Base-by-base conservation (phyloP, 1,284 basidiomycete genomes). In the Cutaneotrichosporon cyanovorans region DNA sequence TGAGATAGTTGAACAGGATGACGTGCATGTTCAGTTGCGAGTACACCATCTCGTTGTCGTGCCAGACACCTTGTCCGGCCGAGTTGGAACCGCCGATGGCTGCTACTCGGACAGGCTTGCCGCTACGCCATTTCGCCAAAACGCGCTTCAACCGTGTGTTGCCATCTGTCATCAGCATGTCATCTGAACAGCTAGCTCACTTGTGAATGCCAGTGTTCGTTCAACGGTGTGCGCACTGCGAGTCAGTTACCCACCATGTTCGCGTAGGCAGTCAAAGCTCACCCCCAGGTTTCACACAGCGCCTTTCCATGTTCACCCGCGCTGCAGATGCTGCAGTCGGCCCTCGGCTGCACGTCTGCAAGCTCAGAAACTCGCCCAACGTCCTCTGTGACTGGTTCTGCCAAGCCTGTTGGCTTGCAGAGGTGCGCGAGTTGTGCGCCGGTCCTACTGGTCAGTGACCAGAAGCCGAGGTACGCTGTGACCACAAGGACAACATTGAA, bases 1-100 rank as follows among this genome's bases (percentile, higher is more conserved):
- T 54, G 31, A 69, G 55, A 37, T 63, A 56, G n/a, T 63, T 54
- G 37, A 67, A 69, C 4, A 68, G 44, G 10, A 55, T 56, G 5
- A 53, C 37, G 48, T 67, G 59, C 42, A 69, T 51, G 45, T 66
- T 67, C 12, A 43, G 42, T 22, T 36, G 22, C 10, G 42, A 43
- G 42, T 61, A 53, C 5, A 50, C 45, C 42, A 43, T 43, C 35
- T 35, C 16, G 42, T 43, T 43, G 34, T 43, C 42, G 34, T n/a
- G 14, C 19, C 44, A 37, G 12, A 62, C 40, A 19, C 61, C 60
- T 35, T 57, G 55, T 9, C 63, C 65, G 19, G 48, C 48, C 4
- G 63, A 63, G 12, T 65, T 63, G 56, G 59, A 56, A 18, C 59
- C 55, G 32, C 59, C 59, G 28, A 61, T 40, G 4, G 49, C 46